Evolutionary conservation across 495 filamentous ascomycete genomes (phyloP).

Genomic region (Staphylotrichum tortipilum): DNA sequence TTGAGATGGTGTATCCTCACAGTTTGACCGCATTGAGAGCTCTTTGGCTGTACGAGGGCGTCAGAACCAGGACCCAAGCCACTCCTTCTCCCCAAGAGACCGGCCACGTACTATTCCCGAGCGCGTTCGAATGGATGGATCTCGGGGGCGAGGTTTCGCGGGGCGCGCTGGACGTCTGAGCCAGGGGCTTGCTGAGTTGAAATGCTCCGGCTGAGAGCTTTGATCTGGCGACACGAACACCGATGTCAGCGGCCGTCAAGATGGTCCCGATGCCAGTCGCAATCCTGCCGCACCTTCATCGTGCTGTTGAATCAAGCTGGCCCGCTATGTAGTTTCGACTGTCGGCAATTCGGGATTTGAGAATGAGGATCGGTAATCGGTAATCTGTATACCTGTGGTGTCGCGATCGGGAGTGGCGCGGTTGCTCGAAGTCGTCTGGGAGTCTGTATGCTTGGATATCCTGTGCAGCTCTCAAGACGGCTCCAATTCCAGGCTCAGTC

Average conservation of each 20-base stretch:
- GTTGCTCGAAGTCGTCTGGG: neutral
- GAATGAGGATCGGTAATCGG: neutral
- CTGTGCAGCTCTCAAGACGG: neutral
- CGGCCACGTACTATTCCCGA: conserved; percentile 58
- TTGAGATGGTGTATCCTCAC: conserved; percentile 6
- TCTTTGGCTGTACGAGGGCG: conserved; percentile 14
- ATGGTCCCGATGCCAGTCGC: too few species aligned
- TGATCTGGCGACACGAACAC: conserved; percentile 50
- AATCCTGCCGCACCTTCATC: conserved; percentile 29
- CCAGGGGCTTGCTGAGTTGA: conserved; percentile 73
- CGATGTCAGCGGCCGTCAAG: conserved; percentile 4
- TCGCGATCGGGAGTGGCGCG: too few species aligned
- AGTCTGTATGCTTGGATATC: neutral
- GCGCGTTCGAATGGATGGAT: conserved; percentile 93
- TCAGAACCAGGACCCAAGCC: neutral
- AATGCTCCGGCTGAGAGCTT: conserved; percentile 73
- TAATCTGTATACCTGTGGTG: neutral
- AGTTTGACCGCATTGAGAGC: conserved; percentile 76
- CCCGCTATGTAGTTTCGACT: too few species aligned
- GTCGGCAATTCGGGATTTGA: neutral
- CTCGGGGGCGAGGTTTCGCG: conserved; percentile 81
- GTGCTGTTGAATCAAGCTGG: too few species aligned
- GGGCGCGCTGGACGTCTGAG: conserved; percentile 45
- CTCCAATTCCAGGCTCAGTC: conserved; percentile 4
- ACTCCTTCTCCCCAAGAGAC: too few species aligned